A percentile compares a stretch with the other conserved stretches of the same genome.
These are phyloP conservation scores for Ceratobasidium sp. DNA, from an alignment of 1,284 basidiomycete genomes.

Conservation along the genomic window DNA sequence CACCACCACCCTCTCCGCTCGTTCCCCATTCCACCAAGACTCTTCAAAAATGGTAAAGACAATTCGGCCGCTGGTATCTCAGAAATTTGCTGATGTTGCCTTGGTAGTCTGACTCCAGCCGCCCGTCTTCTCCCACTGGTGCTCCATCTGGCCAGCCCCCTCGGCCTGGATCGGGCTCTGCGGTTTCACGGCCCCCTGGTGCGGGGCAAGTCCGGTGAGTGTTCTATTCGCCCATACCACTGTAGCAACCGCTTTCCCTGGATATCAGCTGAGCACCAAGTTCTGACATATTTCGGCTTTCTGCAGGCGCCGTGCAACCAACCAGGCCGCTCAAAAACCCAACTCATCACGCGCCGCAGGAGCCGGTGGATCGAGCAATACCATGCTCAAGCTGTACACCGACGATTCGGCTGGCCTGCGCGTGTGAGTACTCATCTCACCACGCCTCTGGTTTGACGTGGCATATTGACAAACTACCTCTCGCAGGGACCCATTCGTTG, in stretches of 20 bases:
- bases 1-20: constrained; percentile 41
- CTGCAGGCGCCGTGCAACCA: constrained; percentile 82
- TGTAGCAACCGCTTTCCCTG: constrained; percentile 26
- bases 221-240: not conserved
- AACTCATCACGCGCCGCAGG: constrained; percentile 93
- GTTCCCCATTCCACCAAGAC: constrained; percentile 1
- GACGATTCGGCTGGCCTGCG: constrained; percentile 96
- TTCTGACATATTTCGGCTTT: not conserved
- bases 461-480: constrained; percentile 15
- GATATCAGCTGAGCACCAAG: constrained; percentile 34
- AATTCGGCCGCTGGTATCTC: not conserved
- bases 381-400: constrained; percentile 98
- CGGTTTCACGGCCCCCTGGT: constrained; percentile 78
- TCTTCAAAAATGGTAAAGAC: constrained; percentile 44
- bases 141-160: constrained; percentile 58
- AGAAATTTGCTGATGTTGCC: not conserved
- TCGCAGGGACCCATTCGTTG: constrained; percentile 95
- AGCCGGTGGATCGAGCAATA: constrained; percentile 95
- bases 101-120: constrained; percentile 75
- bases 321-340: constrained; percentile 78
- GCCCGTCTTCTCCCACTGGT: constrained; percentile 61
- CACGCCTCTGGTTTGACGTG: constrained; percentile 15
- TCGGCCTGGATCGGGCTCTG: constrained; percentile 55
- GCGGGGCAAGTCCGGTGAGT: constrained; percentile 80
- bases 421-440: constrained; percentile 78